phyloP scores from a whole-genome alignment of 1,284 basidiomycete species.

The Irpex lacteus region DNA sequence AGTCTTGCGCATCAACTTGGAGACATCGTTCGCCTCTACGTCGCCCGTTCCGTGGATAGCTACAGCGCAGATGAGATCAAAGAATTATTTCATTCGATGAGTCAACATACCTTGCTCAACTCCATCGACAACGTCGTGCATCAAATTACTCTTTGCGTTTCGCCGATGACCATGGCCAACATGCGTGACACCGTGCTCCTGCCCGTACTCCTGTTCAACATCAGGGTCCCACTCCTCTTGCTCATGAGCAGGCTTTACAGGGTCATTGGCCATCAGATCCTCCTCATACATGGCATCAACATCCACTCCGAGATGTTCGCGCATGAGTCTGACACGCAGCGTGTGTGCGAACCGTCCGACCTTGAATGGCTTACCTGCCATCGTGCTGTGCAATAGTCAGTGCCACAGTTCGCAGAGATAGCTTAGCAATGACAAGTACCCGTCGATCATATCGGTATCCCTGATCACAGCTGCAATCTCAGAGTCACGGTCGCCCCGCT shows the following conservation, averaged over 20 bases:
- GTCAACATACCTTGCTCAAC: constrained; percentile 47
- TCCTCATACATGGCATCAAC: constrained; percentile 88
- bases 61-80: constrained; percentile 22
- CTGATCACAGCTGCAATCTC: constrained; percentile 91
- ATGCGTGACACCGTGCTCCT: constrained; percentile 35
- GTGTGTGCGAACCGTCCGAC: constrained; percentile 97
- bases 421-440: constrained; percentile 43
- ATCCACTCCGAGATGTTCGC: constrained; percentile 94
- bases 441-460: constrained; percentile 95
- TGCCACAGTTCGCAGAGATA: not conserved
- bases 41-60: constrained; percentile 43
- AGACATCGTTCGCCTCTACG: constrained; percentile 31
- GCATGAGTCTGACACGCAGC: constrained; percentile 91
- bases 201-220: constrained; percentile 60
- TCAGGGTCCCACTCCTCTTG: constrained; percentile 80
- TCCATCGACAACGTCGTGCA: constrained; percentile 38
- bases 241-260: constrained; percentile 50
- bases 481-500: constrained; percentile 94
- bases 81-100: not conserved
- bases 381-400: constrained; percentile 52
- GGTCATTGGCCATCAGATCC: constrained; percentile 59
- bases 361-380: constrained; percentile 94
- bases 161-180: constrained; percentile 33
- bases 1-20: constrained; percentile 39
- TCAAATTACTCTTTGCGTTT: constrained; percentile 33